Conservation (phyloP, 2,329 filamentous ascomycete genomes). For the Pseudogymnoascus sp. region DNA sequence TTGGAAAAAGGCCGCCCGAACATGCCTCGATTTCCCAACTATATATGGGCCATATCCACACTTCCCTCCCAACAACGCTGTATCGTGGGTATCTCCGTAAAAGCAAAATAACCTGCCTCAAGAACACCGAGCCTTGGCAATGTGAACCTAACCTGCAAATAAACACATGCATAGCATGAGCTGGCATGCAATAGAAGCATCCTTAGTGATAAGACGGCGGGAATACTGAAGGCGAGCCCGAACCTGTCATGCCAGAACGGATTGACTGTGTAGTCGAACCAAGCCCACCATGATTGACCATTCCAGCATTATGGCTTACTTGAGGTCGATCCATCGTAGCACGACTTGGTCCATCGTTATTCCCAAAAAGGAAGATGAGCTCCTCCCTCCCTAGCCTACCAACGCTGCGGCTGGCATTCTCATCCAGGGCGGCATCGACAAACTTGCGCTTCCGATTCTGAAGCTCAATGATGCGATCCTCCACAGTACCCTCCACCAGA, state of each 20-base stretch:
- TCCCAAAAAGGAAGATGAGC: constrained; percentile 57
- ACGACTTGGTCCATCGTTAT: neutral
- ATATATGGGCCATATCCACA: neutral
- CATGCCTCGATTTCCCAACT: neutral
- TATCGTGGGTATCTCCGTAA: neutral
- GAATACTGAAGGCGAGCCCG: neutral
- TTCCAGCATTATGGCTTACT: neutral
- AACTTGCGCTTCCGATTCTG: constrained; percentile 72
- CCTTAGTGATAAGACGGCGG: neutral
- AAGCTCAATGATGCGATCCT: constrained; percentile 73
- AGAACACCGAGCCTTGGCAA: neutral
- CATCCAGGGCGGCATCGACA: constrained; percentile 72
- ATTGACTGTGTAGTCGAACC: neutral
- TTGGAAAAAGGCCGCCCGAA: neutral
- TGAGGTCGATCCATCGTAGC: neutral
- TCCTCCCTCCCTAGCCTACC: constrained; percentile 58
- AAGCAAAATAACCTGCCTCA: constrained; percentile 2
- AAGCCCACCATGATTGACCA: neutral
- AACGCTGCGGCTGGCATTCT: constrained; percentile 58
- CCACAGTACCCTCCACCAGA: constrained; percentile 68
- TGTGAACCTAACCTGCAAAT: neutral
- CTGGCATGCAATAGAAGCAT: neutral
- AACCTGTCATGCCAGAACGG: neutral
- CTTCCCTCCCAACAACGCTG: neutral
- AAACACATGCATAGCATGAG: neutral